Conservation (phyloP, 352 stramenopile species). For the Phytophthora rubi region DNA sequence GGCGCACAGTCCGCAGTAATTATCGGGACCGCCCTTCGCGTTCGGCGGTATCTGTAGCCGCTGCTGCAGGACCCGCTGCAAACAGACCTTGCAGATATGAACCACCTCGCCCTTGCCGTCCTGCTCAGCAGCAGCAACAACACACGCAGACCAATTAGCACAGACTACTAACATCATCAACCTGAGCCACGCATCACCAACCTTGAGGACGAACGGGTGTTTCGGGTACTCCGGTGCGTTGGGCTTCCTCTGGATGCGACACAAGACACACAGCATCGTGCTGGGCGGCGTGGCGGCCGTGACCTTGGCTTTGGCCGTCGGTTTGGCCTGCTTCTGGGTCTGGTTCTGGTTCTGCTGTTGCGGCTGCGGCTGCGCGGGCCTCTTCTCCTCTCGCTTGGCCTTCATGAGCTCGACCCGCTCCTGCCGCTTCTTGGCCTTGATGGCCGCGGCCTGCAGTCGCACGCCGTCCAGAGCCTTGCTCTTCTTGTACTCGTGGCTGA, state of each 20-base stretch:
- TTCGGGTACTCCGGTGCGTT: slow-evolving; percentile 46
- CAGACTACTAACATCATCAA: neutral
- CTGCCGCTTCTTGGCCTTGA: slow-evolving; percentile 26
- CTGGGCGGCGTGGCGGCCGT: slow-evolving; percentile 17
- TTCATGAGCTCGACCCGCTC: slow-evolving; percentile 16
- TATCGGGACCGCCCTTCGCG: slow-evolving; percentile 24
- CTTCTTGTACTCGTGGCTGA: slow-evolving; percentile 40
- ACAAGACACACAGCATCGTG: slow-evolving; percentile 57
- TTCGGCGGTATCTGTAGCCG: slow-evolving; percentile 28
- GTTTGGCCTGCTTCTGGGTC: slow-evolving; percentile 5
- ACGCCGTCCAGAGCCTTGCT: slow-evolving; percentile 18
- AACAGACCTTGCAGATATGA: slow-evolving; percentile 70
- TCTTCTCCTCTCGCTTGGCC: slow-evolving; percentile 15
- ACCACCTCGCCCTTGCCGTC: slow-evolving; percentile 57
- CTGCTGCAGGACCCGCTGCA: slow-evolving; percentile 58
- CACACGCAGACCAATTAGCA: neutral
- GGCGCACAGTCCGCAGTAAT: slow-evolving; percentile 60
- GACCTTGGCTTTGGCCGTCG: slow-evolving; percentile 9
- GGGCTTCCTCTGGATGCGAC: slow-evolving; percentile 38
- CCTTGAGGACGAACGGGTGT: slow-evolving; percentile 81
- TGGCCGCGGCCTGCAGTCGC: slow-evolving; percentile 13
- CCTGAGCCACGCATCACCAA: slow-evolving; percentile 16
- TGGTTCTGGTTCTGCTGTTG: neutral
- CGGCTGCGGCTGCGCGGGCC: neutral
- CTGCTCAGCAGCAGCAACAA: slow-evolving; percentile 27